These are phyloP conservation scores for Spergularia marina DNA, from an alignment of 148 eudicot genomes.

Conservation along the genomic window DNA sequence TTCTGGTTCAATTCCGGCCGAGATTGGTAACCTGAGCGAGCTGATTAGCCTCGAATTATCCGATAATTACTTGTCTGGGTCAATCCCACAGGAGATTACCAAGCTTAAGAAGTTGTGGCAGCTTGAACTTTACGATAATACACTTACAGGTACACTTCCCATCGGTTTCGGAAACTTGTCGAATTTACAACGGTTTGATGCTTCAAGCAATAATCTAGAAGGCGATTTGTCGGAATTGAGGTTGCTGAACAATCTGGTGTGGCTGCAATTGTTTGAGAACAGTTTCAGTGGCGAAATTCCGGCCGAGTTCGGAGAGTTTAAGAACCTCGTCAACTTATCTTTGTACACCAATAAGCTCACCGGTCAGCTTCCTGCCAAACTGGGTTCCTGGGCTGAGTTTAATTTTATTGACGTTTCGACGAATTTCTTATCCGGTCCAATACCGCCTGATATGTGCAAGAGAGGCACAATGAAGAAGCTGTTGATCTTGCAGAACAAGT, in stretches of 20 bases:
- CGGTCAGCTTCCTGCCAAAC: constrained; percentile 63
- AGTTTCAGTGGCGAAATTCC: constrained; percentile 67
- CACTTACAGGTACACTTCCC: constrained; percentile 60
- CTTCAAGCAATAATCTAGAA: constrained; percentile 45
- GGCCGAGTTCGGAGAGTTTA: constrained; percentile 71
- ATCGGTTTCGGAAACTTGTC: constrained; percentile 59
- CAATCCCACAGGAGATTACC: constrained; percentile 60
- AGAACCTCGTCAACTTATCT: constrained; percentile 53
- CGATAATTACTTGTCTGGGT: constrained; percentile 44
- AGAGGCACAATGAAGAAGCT: constrained; percentile 57
- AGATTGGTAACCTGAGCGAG: constrained; percentile 56
- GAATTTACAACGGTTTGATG: constrained; percentile 55
- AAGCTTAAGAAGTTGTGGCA: constrained; percentile 59
- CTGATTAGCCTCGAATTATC: constrained; percentile 54
- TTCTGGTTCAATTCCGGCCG: constrained; percentile 54
- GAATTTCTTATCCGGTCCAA: constrained; percentile 63
- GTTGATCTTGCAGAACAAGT: constrained; percentile 59
- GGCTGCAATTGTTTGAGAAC: constrained; percentile 59
- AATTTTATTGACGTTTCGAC: constrained; percentile 75
- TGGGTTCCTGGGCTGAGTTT: constrained; percentile 80
- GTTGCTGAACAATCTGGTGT: constrained; percentile 36
- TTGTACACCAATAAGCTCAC: constrained; percentile 60
- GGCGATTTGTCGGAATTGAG: constrained; percentile 69
- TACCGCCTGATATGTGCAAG: constrained; percentile 89
- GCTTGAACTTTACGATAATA: constrained; percentile 60